Percentiles rank a stretch among this genome's conserved stretches.
These are phyloP conservation scores for Raffaelea albimanens DNA, from an alignment of 2,329 filamentous ascomycete genomes.

Conservation along the genomic window DNA sequence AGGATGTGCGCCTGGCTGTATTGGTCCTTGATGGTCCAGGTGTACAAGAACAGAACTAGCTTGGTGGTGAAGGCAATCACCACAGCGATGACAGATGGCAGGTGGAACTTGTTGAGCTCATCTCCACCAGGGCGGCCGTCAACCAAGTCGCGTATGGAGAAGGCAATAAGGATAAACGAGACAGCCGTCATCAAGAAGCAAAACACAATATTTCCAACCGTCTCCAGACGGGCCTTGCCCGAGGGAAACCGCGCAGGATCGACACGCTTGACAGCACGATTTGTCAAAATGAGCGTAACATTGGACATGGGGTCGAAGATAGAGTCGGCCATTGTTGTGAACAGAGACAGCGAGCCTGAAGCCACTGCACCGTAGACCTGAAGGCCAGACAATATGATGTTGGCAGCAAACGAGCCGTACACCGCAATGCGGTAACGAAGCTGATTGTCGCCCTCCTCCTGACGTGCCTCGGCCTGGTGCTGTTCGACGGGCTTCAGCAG, in stretches of 20 bases:
- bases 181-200: constrained; percentile 94
- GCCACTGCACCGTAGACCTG: constrained; percentile 84
- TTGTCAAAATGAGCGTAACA: constrained; percentile 73
- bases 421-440: constrained; percentile 61
- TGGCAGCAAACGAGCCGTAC: constrained; percentile 65
- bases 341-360: constrained; percentile 86
- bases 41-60: constrained; percentile 76
- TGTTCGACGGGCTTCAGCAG: constrained; percentile 90
- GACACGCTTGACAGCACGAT: constrained; percentile 80
- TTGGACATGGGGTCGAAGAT: constrained; percentile 91
- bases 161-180: constrained; percentile 84
- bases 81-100: constrained; percentile 80
- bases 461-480: constrained; percentile 71
- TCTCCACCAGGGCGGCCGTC: constrained; percentile 28
- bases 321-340: constrained; percentile 94
- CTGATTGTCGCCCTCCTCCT: constrained; percentile 73
- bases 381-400: constrained; percentile 66
- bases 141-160: constrained; percentile 65
- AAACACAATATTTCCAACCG: constrained; percentile 90
- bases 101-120: constrained; percentile 56
- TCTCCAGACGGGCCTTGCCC: constrained; percentile 90
- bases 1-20: constrained; percentile 88
- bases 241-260: constrained; percentile 81
- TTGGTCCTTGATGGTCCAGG: constrained; percentile 80
- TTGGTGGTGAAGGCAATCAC: constrained; percentile 79